Percentiles rank a stretch among this genome's conserved stretches.
Evolutionary conservation across 2,329 filamentous ascomycete species (phyloP).

Genomic region (Talaromyces funiculosus): DNA sequence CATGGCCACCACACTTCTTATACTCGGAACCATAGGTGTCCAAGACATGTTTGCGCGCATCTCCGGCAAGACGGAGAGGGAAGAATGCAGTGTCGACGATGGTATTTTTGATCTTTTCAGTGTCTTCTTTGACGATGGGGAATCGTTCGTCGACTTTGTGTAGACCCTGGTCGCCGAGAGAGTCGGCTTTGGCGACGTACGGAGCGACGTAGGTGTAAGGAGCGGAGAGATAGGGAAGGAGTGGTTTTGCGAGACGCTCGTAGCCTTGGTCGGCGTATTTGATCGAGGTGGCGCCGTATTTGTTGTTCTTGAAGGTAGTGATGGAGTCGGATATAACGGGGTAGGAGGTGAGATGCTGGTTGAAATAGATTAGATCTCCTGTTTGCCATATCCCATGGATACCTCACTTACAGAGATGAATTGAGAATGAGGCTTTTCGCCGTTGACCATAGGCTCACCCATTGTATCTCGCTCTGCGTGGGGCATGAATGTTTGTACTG

Average conservation of each 20-base stretch:
- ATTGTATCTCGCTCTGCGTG: conserved; percentile 45
- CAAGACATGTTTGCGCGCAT: conserved; percentile 46
- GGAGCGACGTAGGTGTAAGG: conserved; percentile 79
- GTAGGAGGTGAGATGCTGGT: conserved; percentile 76
- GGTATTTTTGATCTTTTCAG: conserved; percentile 61
- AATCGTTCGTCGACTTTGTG: conserved; percentile 63
- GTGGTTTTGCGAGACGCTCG: conserved; percentile 67
- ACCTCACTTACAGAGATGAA: conserved; percentile 35
- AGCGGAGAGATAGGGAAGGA: conserved; percentile 70
- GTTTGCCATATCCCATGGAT: background rate
- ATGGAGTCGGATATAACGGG: conserved; percentile 76
- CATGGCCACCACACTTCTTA: conserved; percentile 49
- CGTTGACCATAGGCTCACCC: conserved; percentile 46
- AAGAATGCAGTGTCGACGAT: conserved; percentile 57
- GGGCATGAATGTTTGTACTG: conserved; percentile 36
- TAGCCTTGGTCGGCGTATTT: conserved; percentile 70
- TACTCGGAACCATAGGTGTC: conserved; percentile 42
- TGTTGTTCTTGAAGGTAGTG: conserved; percentile 71
- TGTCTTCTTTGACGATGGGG: conserved; percentile 70
- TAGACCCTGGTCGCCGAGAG: conserved; percentile 67
- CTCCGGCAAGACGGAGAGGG: conserved; percentile 58
- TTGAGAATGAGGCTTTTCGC: conserved; percentile 45
- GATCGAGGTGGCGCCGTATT: conserved; percentile 77
- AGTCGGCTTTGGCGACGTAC: conserved; percentile 77
- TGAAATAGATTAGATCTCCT: background rate